Conservation (phyloP, 345 rosid genomes). For the Citrus sp. region DNA sequence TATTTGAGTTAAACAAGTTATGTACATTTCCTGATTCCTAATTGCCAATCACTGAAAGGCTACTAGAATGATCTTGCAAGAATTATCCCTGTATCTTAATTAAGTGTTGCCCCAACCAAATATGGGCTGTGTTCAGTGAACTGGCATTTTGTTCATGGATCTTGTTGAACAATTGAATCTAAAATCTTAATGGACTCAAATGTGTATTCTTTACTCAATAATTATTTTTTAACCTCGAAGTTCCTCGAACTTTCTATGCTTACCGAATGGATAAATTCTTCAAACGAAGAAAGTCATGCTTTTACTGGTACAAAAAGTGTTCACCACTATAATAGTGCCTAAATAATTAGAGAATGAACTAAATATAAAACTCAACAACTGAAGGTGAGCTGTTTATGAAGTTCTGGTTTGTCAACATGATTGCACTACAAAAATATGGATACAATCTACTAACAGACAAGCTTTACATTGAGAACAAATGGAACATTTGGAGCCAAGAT, state of each 20-base stretch:
- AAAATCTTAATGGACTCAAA: not conserved
- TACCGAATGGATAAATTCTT: not conserved
- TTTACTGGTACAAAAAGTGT: not conserved
- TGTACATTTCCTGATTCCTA: not conserved
- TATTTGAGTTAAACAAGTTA: not conserved
- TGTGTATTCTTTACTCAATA: not conserved
- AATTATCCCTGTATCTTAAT: not conserved
- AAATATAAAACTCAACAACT: not conserved
- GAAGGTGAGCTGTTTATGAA: not conserved
- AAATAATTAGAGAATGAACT: not conserved
- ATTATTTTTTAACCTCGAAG: not conserved
- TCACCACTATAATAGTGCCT: not conserved
- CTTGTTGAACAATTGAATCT: slow-evolving; percentile 2
- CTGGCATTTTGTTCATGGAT: not conserved
- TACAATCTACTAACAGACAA: not conserved
- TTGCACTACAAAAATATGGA: not conserved
- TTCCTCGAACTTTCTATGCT: not conserved
- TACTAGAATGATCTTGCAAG: not conserved
- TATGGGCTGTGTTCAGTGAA: not conserved
- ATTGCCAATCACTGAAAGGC: not conserved
- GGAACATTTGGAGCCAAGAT: not conserved
- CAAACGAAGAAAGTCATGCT: not conserved
- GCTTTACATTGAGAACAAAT: not conserved
- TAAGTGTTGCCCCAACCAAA: not conserved
- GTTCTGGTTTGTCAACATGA: not conserved